These are phyloP conservation scores for Fusarium pseudograminearum DNA, from an alignment of 2,329 filamentous ascomycete species.

Conservation along the genomic window DNA sequence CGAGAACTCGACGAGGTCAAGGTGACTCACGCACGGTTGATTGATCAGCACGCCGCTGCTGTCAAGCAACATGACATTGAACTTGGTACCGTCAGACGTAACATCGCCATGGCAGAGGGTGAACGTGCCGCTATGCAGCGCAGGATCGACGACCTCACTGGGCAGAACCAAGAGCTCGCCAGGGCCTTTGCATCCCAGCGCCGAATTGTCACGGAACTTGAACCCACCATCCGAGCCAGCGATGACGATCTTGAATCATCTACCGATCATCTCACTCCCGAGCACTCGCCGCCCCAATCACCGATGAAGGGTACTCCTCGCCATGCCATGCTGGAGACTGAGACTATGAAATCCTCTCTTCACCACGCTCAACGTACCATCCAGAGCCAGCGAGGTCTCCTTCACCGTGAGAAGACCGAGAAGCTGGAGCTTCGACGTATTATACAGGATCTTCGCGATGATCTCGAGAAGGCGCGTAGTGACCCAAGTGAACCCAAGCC, in stretches of 20 bases:
- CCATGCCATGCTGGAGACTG: constrained; percentile 91
- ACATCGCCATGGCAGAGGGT: constrained; percentile 79
- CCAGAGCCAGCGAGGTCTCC: constrained; percentile 92
- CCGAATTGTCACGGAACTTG: constrained; percentile 73
- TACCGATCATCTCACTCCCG: constrained; percentile 79
- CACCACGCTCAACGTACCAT: constrained; percentile 97
- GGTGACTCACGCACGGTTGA: constrained; percentile 79
- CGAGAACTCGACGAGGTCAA: constrained; percentile 93
- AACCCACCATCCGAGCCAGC: constrained; percentile 68
- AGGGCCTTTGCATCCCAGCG: constrained; percentile 82
- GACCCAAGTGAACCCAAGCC: constrained; percentile 59
- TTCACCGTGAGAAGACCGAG: constrained; percentile 98
- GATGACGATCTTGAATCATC: constrained; percentile 74
- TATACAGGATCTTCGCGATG: constrained; percentile 93
- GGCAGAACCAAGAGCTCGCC: constrained; percentile 91
- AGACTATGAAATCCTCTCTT: constrained; percentile 93
- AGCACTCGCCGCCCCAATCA: constrained; percentile 90
- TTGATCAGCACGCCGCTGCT: constrained; percentile 81
- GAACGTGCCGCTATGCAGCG: constrained; percentile 83
- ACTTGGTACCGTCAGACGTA: constrained; percentile 84
- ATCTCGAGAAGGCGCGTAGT: constrained; percentile 79
- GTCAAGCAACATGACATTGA: constrained; percentile 92
- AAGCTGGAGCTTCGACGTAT: constrained; percentile 96
- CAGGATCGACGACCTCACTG: constrained; percentile 87
- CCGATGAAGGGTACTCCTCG: constrained; percentile 92